Base-by-base conservation (phyloP, 1,139 yeast species). In the Diutina neorugosa region DNA sequence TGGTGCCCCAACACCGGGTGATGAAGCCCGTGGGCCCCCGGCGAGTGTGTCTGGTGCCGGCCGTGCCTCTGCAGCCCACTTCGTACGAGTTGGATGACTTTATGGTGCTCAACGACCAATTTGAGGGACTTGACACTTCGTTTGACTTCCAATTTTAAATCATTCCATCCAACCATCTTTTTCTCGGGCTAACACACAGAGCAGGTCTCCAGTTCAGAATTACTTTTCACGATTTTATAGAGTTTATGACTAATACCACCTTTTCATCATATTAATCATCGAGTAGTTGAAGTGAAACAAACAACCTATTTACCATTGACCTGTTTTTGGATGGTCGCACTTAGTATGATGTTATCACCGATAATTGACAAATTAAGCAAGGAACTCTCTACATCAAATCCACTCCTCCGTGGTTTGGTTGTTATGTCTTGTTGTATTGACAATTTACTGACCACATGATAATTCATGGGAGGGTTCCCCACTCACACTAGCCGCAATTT, bases 51-150 rank as follows among this genome's bases (percentile, higher is more conserved):
- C 40, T 27, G 50, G 50, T 27, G 40, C 50, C 50, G 20, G 25
- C 50, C 12, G 27, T 27, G 20, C 16, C 18, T 6, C 19, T n/a
- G n/a, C 48, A 21, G n/a, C 18, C 21, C 40, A n/a, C 20, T n/a
- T 18, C 40, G 16, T 27, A 25, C 23, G 50, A 46, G 19, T 27
- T 46, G 16, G 40, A 46, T 18, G 50, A 46, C 40, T 46, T 46
- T 27, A 27, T 46, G 37, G 20, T 23, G 21, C 19, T 27, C 40
- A 27, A 46, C 40, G n/a, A 25, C 14, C 44, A 42, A n/a, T 46
- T 46, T 12, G 50, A 46, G 3, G 50, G 50, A 11, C 50, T 46
- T 23, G 50, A 46, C 40, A 46, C 50, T 41, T 46, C 50, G 50
- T 46, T 46, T 46, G 50, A 46, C 23, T 46, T 46, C 25, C 37